Evolutionary conservation across 2,329 filamentous ascomycete genomes (phyloP), one percentile per base, ranked within the genome.

Genomic region (Lecanicillium sp.): DNA sequence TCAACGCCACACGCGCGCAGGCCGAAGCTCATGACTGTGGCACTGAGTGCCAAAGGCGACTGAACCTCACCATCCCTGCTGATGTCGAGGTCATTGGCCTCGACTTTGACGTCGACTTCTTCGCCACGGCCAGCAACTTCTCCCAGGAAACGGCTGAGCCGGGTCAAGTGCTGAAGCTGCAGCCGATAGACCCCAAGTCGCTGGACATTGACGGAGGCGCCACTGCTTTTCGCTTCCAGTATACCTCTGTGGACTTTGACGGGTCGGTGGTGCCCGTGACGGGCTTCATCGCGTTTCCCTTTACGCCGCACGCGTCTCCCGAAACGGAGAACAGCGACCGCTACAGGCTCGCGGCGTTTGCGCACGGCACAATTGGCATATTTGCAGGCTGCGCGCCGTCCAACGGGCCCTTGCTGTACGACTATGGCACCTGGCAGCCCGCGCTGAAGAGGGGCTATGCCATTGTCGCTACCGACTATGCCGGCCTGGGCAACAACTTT

Each of bases 391-490:
- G 46, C 33, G 46, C 45, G 12, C 43, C 46, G 15, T 47, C 46
- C 3, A 40, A 40, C n/a, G 33, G 36, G 10, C 43, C 41, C 2
- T 33, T 11, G 11, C 25, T 47, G 10, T 47, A 41, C 22, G 43
- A 47, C 28, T 44, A 45, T 28, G n/a, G 15, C 7, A 46, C 41
- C n/a, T 49, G 46, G 46, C 30, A 40, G 14, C 29, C 36, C 9
- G 36, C 44, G 1, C 28, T 47, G 12, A 18, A 35, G 11, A 29
- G 33, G 11, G 46, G 45, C 3, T 49, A 44, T 19, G 46, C 46
- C 6, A 39, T 49, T 14, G 40, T 52, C 13, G 49, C 45, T 11
- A 46, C 49, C 10, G 49, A 52, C 36, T 52, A 46, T 29, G 42
- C 45, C 17, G 48, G 48, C 15, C 37, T 50, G 8, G 48, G 48